Evolutionary conservation across 202 grass and related monocot genomes (phyloP), one percentile per base, ranked within the genome.

Genomic region (Dendrocalamus latiflorus): DNA sequence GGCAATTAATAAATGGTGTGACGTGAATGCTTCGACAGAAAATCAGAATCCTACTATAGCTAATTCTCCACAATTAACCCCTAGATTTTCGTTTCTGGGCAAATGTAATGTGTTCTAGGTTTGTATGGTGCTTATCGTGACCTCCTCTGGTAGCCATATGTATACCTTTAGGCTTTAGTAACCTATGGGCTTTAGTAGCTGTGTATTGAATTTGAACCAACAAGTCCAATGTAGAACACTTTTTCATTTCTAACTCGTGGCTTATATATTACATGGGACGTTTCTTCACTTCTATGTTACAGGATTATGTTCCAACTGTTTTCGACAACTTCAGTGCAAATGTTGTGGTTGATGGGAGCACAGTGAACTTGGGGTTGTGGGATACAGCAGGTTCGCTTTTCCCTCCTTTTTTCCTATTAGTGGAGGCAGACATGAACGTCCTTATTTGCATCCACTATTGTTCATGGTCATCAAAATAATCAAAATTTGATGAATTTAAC

Each of bases 281-380:
- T 76, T 28, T 76, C 5, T 81, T 8, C 57, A 83, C 77, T 10
- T 75, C 67, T 57, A 28, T 75, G 17, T 42, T 38, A 9, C 83
- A 96, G 93, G 93, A 97, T 81, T 93, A 97, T 68, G 94, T 97
- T n/a, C 91, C 94, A 36, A 97, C 94, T 22, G 91, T 97, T 45
- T 97, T 97, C 3, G 91, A 97, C 76, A 97, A 97, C 67, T 97
- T 97, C 86, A 97, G 94, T 48, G 91, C 94, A 58, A 97, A 97
- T 67, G 91, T 97, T 13, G 94, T 97, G 26, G 94, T 91, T 2
- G 91, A 97, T 28, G 94, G 94, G 15, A 97, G 85, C 82, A 97
- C 94, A n/a, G 89, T 97, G 21, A 97, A 97, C 69, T 81, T 97
- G 54, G 94, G 94, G 50, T 62, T 97, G 8, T 97, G 94, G 94